A percentile compares a stretch with the other conserved stretches of the same genome.
These are phyloP conservation scores for Psilocybe azurescens DNA, from an alignment of 768 basidiomycete species.

Conservation along the genomic window DNA sequence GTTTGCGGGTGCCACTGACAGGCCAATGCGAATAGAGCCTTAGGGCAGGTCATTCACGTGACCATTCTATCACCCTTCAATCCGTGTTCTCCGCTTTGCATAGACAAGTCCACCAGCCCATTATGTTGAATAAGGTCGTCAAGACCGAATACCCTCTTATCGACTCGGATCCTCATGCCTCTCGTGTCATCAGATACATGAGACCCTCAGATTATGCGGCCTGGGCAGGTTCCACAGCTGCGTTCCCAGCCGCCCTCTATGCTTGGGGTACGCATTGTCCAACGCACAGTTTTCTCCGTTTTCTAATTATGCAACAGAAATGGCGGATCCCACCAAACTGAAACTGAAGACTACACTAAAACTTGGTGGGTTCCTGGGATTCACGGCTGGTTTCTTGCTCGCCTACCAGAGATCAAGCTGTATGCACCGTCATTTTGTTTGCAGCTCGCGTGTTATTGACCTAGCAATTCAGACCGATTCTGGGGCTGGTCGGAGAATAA, in stretches of 20 bases:
- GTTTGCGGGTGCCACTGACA: conserved; percentile 13
- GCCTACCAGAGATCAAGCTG: conserved; percentile 92
- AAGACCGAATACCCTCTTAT: conserved; percentile 86
- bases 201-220: conserved; percentile 85
- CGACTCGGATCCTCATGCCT: conserved; percentile 91
- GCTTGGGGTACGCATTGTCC: conserved; percentile 69
- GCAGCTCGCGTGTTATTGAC: conserved; percentile 10
- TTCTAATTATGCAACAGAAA: conserved; percentile 38
- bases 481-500: conserved; percentile 95
- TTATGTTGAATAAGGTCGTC: conserved; percentile 56
- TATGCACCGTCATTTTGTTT: conserved; percentile 45
- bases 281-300: conserved; percentile 5
- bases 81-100: conserved; percentile 24
- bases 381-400: conserved; percentile 88
- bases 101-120: conserved; percentile 32
- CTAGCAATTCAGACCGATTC: conserved; percentile 69
- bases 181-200: conserved; percentile 88
- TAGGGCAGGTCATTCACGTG: conserved; percentile 46
- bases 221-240: conserved; percentile 82
- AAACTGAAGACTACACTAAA: conserved; percentile 43
- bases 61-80: neutral
- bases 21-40: conserved; percentile 22
- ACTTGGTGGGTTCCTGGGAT: conserved; percentile 79
- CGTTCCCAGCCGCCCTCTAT: conserved; percentile 81
- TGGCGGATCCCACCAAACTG: conserved; percentile 50